A percentile compares a stretch with the other conserved stretches of the same genome.
phyloP scores from a whole-genome alignment of 2,329 filamentous ascomycete species.

The Alternaria gaisen region DNA sequence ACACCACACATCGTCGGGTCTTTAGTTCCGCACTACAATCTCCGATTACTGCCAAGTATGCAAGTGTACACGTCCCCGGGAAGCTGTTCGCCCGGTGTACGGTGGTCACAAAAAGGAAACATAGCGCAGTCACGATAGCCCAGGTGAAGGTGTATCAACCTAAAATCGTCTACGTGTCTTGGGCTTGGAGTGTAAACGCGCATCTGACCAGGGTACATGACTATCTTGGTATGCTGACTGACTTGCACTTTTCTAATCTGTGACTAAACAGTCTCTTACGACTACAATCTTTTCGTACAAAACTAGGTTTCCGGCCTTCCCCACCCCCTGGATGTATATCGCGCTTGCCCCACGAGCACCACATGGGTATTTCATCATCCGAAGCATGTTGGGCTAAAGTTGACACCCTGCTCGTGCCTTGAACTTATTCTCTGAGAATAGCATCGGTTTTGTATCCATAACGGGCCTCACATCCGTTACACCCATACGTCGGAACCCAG shows the following conservation, averaged over 20 bases:
- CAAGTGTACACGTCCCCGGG: neutral
- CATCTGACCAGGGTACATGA: neutral
- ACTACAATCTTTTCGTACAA: neutral
- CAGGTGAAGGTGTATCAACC: neutral
- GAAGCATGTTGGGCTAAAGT: neutral
- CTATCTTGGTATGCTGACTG: neutral
- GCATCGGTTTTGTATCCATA: neutral
- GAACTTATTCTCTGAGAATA: neutral
- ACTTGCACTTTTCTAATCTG: neutral
- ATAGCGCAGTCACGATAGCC: neutral
- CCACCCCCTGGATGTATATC: slow-evolving; percentile 2
- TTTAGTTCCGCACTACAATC: slow-evolving; percentile 2
- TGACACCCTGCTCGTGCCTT: neutral
- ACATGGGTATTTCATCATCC: slow-evolving; percentile 1
- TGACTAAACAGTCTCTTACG: slow-evolving; percentile 1
- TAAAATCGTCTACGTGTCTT: neutral
- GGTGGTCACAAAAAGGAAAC: neutral
- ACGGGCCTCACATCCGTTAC: neutral
- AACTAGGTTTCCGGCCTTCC: slow-evolving; percentile 1
- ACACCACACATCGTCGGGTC: slow-evolving; percentile 5
- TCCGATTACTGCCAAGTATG: neutral
- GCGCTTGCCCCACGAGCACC: slow-evolving; percentile 8
- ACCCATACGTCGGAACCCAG: neutral
- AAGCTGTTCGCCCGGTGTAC: neutral
- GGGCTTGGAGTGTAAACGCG: neutral